phyloP scores from a whole-genome alignment of 1,139 yeast genomes.

The Blastobotrys apis region DNA sequence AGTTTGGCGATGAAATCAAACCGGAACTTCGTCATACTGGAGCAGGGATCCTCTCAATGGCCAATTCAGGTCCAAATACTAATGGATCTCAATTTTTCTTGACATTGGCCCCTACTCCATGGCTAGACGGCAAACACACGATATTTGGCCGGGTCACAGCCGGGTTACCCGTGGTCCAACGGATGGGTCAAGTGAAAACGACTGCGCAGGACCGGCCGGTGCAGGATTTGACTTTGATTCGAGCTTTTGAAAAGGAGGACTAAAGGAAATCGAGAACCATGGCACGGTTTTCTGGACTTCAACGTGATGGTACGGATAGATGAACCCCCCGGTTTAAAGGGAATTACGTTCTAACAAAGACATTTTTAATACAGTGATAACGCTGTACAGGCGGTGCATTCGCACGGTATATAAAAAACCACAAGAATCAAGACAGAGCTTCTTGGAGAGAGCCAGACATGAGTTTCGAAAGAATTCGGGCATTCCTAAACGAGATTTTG shows the following conservation, averaged over 20 bases:
- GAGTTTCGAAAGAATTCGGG: slow-evolving; percentile 62
- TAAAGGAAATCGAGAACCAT: slow-evolving; percentile 15
- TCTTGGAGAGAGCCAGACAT: slow-evolving; percentile 39
- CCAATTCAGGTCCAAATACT: slow-evolving; percentile 36
- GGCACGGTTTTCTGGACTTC: slow-evolving; percentile 28
- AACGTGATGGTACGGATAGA: slow-evolving; percentile 29
- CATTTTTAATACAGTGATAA: slow-evolving; percentile 26
- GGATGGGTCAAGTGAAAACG: slow-evolving; percentile 49
- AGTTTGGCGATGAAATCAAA: slow-evolving; percentile 45
- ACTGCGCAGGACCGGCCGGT: slow-evolving; percentile 42
- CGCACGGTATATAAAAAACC: slow-evolving; percentile 37
- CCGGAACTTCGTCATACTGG: slow-evolving; percentile 48
- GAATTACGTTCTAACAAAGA: not conserved
- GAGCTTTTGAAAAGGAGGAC: slow-evolving; percentile 15
- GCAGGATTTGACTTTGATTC: slow-evolving; percentile 23
- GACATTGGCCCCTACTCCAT: slow-evolving; percentile 45
- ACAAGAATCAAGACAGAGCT: slow-evolving; percentile 27
- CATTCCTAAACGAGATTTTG: slow-evolving; percentile 73
- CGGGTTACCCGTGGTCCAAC: slow-evolving; percentile 48
- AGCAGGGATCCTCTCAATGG: slow-evolving; percentile 54
- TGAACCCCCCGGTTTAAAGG: not conserved
- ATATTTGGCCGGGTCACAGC: slow-evolving; percentile 60
- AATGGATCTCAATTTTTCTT: slow-evolving; percentile 50
- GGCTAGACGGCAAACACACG: slow-evolving; percentile 46
- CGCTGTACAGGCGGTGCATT: slow-evolving; percentile 37